Conservation (phyloP, 1,284 basidiomycete species). For the Rhodotorula sp. region DNA sequence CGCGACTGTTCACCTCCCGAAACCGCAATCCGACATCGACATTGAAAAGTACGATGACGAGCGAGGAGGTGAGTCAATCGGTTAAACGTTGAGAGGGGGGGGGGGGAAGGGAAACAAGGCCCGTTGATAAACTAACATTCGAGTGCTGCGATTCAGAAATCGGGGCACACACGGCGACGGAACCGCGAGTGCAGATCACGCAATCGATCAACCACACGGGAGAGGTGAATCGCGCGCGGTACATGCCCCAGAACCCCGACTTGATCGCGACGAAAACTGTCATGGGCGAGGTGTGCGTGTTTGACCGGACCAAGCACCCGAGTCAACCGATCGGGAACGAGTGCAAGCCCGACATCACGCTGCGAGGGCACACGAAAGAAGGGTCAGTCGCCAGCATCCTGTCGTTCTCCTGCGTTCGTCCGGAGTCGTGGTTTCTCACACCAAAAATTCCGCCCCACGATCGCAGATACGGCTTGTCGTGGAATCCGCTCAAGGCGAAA, state of each 20-base stretch:
- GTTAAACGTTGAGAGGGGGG: background rate
- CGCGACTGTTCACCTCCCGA: slow-evolving; percentile 88
- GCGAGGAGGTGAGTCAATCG: slow-evolving; percentile 59
- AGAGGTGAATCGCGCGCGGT: slow-evolving; percentile 94
- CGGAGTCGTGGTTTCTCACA: background rate
- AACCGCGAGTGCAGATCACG: slow-evolving; percentile 79
- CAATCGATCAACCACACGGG: slow-evolving; percentile 95
- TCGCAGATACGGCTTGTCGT: slow-evolving; percentile 81
- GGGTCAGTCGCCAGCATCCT: slow-evolving; percentile 61
- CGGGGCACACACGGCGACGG: slow-evolving; percentile 76
- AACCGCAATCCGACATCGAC: slow-evolving; percentile 61
- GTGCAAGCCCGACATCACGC: slow-evolving; percentile 85
- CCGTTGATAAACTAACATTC: too few species aligned
- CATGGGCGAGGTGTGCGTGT: slow-evolving; percentile 84
- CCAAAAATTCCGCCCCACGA: too few species aligned
- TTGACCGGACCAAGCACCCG: slow-evolving; percentile 95
- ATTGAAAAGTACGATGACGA: slow-evolving; percentile 86
- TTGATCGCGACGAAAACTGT: slow-evolving; percentile 93
- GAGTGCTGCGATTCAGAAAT: slow-evolving; percentile 58
- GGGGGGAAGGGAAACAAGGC: background rate
- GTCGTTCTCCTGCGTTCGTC: background rate
- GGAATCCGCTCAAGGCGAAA: slow-evolving; percentile 70
- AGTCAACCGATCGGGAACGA: slow-evolving; percentile 78
- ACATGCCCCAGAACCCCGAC: slow-evolving; percentile 98
- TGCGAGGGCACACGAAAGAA: slow-evolving; percentile 87